phyloP scores from a whole-genome alignment of 1,139 yeast species.

The Yamadazyma diddensiae region DNA sequence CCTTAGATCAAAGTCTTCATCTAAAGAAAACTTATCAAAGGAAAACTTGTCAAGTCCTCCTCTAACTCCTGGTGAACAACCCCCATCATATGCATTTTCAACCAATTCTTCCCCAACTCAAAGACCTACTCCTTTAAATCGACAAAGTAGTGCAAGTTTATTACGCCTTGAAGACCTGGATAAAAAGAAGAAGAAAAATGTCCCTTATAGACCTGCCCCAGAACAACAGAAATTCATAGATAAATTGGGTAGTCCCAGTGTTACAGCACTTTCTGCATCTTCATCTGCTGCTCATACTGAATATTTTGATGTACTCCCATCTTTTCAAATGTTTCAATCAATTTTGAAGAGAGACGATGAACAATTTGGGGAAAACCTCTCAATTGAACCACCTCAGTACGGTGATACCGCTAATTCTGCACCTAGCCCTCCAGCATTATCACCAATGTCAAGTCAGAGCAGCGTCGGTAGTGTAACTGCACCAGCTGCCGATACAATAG shows the following conservation, averaged over 20 bases:
- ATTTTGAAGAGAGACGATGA: constrained; percentile 47
- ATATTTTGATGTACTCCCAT: constrained; percentile 56
- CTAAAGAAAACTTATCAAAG: not conserved
- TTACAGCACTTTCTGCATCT: constrained; percentile 21
- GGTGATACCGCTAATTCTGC: constrained; percentile 32
- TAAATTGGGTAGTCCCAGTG: constrained; percentile 16
- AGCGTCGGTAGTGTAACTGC: not conserved
- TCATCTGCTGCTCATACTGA: constrained; percentile 38
- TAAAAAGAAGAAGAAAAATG: constrained; percentile 15
- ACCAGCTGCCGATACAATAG: constrained; percentile 10
- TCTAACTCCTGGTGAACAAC: constrained; percentile 7
- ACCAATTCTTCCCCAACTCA: constrained; percentile 4
- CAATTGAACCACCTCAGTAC: constrained; percentile 39
- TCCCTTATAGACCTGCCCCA: constrained; percentile 34
- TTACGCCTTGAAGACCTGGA: constrained; percentile 6
- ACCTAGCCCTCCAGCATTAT: constrained; percentile 22
- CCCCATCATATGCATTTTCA: constrained; percentile 15
- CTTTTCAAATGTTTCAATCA: constrained; percentile 62
- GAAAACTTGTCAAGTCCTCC: not conserved
- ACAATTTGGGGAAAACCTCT: constrained; percentile 39
- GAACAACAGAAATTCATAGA: constrained; percentile 40
- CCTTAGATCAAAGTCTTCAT: not conserved
- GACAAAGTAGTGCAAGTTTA: constrained; percentile 14
- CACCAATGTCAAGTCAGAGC: constrained; percentile 14
- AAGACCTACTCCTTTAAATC: constrained; percentile 9